Percentiles rank a stretch among this genome's conserved stretches.
Evolutionary conservation across 208 protist genomes (phyloP).

Genomic region (Herpetomonas samuelpessoai): DNA sequence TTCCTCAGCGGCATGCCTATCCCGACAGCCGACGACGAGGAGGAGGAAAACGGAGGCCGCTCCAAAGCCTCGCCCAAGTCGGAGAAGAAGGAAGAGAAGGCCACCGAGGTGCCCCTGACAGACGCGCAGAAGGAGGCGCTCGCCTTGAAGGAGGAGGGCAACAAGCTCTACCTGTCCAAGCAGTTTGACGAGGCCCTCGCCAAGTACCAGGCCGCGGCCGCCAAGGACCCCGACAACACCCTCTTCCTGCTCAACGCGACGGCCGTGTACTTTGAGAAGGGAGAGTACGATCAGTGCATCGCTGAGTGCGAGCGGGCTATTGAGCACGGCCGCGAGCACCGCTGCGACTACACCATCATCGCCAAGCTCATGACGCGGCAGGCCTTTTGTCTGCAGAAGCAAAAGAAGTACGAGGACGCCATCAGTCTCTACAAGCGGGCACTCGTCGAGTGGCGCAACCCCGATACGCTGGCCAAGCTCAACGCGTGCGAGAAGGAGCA

Average conservation of each 20-base stretch:
- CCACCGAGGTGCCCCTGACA: slow-evolving; percentile 31
- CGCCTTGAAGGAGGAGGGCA: slow-evolving; percentile 92
- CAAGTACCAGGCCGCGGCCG: slow-evolving; percentile 86
- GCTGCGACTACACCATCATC: slow-evolving; percentile 92
- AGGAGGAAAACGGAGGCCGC: slow-evolving; percentile 40
- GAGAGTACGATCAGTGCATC: slow-evolving; percentile 92
- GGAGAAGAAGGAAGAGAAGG: slow-evolving; percentile 30
- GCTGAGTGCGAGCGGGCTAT: slow-evolving; percentile 88
- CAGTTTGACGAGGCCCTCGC: slow-evolving; percentile 92
- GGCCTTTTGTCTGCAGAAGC: slow-evolving; percentile 86
- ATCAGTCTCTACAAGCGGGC: slow-evolving; percentile 88
- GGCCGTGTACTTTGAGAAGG: slow-evolving; percentile 94
- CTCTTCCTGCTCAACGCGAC: slow-evolving; percentile 88
- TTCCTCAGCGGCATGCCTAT: slow-evolving; percentile 78
- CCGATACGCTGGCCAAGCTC: slow-evolving; percentile 89
- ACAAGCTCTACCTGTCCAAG: slow-evolving; percentile 93
- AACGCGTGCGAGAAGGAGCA: slow-evolving; percentile 90
- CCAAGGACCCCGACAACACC: slow-evolving; percentile 85
- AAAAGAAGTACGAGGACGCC: slow-evolving; percentile 83
- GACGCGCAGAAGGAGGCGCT: slow-evolving; percentile 64
- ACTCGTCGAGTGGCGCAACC: slow-evolving; percentile 92
- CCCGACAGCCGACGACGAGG: slow-evolving; percentile 55
- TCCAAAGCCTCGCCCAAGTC: slow-evolving; percentile 18
- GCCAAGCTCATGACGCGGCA: slow-evolving; percentile 90
- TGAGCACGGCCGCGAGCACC: slow-evolving; percentile 79